Conservation (phyloP, 192 early-diverging fungal genomes). For the Irineochytrium annulatum region DNA sequence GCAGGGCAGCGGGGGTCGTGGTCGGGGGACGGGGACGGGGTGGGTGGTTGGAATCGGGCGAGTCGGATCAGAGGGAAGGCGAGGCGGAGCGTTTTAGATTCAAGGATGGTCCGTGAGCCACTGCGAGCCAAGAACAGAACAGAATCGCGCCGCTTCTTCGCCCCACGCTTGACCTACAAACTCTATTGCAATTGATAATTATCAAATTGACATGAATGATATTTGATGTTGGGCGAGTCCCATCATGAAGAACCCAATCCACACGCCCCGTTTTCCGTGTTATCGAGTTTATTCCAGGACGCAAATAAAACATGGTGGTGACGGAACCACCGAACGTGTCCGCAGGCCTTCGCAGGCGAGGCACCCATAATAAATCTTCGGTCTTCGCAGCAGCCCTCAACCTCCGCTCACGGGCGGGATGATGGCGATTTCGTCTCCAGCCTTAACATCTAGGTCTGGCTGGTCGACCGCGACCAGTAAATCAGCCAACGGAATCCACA, state of each 20-base stretch:
- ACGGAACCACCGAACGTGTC: too few species aligned
- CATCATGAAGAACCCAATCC: neutral
- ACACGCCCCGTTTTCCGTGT: neutral
- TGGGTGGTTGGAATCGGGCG: neutral
- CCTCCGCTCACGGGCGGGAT: neutral
- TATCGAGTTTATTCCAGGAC: neutral
- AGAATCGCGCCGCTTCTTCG: too few species aligned
- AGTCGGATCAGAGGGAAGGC: neutral
- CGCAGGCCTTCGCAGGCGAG: too few species aligned
- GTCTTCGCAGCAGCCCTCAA: too few species aligned
- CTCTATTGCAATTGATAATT: neutral
- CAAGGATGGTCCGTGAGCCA: too few species aligned
- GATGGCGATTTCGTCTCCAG: neutral
- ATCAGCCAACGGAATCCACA: neutral
- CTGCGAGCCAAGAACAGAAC: neutral
- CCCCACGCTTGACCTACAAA: too few species aligned
- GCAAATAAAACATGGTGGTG: too few species aligned
- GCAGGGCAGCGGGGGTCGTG: neutral
- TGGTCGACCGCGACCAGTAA: neutral
- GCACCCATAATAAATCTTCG: too few species aligned
- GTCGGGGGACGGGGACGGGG: neutral
- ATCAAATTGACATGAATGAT: neutral
- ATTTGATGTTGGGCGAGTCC: neutral
- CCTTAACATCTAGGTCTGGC: neutral
- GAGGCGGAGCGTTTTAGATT: neutral